These are phyloP conservation scores for Rhinocladiella similis DNA, from an alignment of 2,329 filamentous ascomycete genomes.

Conservation along the genomic window DNA sequence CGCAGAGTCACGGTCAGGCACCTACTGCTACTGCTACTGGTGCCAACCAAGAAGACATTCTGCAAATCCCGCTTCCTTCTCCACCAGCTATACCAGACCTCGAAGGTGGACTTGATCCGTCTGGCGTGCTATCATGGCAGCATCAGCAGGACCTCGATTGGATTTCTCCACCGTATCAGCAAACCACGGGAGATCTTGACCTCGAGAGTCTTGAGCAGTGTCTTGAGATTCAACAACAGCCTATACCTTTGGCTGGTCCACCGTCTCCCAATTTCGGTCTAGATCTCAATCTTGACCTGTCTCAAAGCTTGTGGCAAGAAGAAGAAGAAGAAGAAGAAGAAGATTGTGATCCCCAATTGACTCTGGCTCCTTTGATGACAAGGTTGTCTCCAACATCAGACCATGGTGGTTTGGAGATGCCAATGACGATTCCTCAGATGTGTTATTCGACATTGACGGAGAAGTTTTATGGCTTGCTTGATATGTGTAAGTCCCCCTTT, in stretches of 20 bases:
- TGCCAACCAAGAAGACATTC: no score
- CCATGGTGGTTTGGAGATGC: neutral
- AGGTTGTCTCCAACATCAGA: neutral
- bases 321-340: no score
- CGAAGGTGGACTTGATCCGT: neutral
- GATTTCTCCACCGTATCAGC: neutral
- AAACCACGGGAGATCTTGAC: neutral
- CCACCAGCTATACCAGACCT: no score
- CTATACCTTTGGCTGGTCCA: neutral
- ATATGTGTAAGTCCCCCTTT: constrained; percentile 1
- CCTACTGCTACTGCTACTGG: no score
- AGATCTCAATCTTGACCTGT: neutral
- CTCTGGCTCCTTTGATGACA: neutral
- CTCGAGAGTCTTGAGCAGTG: constrained; percentile 15
- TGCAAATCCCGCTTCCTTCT: no score
- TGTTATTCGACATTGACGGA: constrained; percentile 6
- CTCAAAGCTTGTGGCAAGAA: neutral
- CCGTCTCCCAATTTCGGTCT: neutral
- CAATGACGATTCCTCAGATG: neutral
- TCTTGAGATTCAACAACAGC: constrained; percentile 11
- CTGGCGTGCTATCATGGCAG: neutral
- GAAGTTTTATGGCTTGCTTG: neutral
- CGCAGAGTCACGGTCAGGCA: no score
- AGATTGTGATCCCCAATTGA: neutral
- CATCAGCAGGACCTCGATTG: neutral